Evolutionary conservation across 2,329 filamentous ascomycete species (phyloP), one percentile per base, ranked within the genome.

Genomic region (Hirsutella rhossiliensis): DNA sequence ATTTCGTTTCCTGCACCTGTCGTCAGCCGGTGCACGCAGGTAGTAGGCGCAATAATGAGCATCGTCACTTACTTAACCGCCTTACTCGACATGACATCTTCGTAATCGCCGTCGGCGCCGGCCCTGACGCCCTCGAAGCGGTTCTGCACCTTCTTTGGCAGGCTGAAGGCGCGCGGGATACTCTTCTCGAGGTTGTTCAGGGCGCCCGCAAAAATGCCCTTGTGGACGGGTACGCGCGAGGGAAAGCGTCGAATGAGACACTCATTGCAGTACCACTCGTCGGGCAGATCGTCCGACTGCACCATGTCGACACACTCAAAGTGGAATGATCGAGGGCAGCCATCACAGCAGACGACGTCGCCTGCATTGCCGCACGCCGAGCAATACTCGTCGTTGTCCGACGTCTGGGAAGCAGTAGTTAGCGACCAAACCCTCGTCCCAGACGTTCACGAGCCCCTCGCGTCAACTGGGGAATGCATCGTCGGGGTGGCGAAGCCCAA

Each of bases 261-360:
- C 50, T 77, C 74, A 54, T 85, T 83, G 66, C 90, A 97, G 62
- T 76, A 92, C 86, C 88, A 97, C 54, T 87, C 83, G 46, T 85
- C 79, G 11, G 82, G 80, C 46, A 82, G 69, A 43, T 73, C 70
- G 41, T 77, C 73, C 44, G 80, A 73, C 52, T 87, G 69, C 34
- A 87, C 83, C 48, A 90, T 88, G 62, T 94, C 84, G 52, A 92
- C 78, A 61, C 92, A 97, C 47, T 78, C 74, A 60, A 92, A 87
- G 64, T 97, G 92, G 64, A 94, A 96, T 6, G 89, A 87, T 52
- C 87, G 80, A 48, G 82, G 78, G 66, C 92, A 98, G 49, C 84
- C 86, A 66, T 97, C 92, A 63, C 92, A 98, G 66, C 89, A 96
- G 51, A 97, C 75, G 50, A 98, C 76, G 53, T 87, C 80, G 45